Base-by-base conservation (phyloP, 2,329 filamentous ascomycete species). In the Pestalotiopsis sp. region DNA sequence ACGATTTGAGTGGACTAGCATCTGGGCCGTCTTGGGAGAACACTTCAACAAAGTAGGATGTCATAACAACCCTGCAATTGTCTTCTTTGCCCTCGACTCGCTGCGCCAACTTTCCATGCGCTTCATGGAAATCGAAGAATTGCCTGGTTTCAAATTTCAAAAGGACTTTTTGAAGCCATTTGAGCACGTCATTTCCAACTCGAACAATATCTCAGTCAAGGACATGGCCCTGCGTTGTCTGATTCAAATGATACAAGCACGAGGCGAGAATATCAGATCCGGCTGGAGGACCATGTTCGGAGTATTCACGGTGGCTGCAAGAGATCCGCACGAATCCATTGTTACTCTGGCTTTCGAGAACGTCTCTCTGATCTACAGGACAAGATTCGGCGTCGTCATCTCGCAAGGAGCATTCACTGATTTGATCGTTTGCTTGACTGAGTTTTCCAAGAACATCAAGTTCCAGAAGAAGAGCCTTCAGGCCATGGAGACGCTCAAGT, bases 271-370 rank as follows among this genome's bases (percentile, higher is more conserved):
- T 74, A 99, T 99, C 76, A 91, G 95, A 66, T 98, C 95, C 52
- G 96, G 96, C 4, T 99, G 96, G 96, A 92, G 96, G 78, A 98
- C 97, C 23, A 99, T 99, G 95, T 98, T 99, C 80, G 96, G 95
- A 3, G 95, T 98, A 38, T 99, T 99, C 77, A 98, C 95, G 1
- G 94, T 98, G 49, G 96, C 97, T 36, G 96, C 97, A 20, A 88
- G 92, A 70, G 97, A 98, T 77, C 93, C 93, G 17, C 95, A 97
- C 77, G 96, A 99, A 83, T 92, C 91, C 71, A 98, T 99, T 72
- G 96, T 99, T 70, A 98, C 95, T 76, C 90, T 99, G 75, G 95
- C 97, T 0, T 99, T 97, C 77, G 96, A 99, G 76, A 97, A 98
- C 77, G 95, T 99, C 66, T 94, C 92, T 36, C 93, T 97, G 72